Evolutionary conservation across 2,329 filamentous ascomycete genomes (phyloP).

Genomic region (Scedosporium aurantiacum): DNA sequence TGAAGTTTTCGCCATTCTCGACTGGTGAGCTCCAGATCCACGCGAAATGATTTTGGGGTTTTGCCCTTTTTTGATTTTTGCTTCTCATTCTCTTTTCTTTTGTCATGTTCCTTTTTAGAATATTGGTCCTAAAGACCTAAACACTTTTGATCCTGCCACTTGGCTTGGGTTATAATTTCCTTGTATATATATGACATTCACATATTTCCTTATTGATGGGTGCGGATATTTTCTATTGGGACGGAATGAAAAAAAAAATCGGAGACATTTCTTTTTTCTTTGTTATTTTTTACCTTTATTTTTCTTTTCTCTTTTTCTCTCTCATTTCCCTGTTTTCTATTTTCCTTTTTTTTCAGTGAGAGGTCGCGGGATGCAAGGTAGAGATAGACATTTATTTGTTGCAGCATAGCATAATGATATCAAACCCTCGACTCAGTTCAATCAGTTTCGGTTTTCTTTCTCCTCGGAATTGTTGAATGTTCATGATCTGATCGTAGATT

Average conservation of each 20-base stretch:
- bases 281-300: background rate
- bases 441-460: background rate
- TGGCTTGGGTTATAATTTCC: background rate
- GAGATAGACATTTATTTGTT: background rate
- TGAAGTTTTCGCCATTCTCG: conserved; percentile 37
- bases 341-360: background rate
- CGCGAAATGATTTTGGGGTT: conserved; percentile 2
- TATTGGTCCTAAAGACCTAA: background rate
- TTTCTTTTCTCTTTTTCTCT: too few species aligned
- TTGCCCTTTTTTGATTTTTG: background rate
- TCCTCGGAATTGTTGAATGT: background rate
- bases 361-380: background rate
- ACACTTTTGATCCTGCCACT: too few species aligned
- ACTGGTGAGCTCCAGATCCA: conserved; percentile 30
- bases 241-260: background rate
- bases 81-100: background rate
- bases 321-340: background rate
- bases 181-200: background rate
- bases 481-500: background rate
- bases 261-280: background rate
- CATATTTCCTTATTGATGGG: background rate
- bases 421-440: background rate
- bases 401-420: background rate
- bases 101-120: background rate
- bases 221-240: background rate